Evolutionary conservation across 1,139 yeast species (phyloP).

Genomic region (Arxiozyma heterogenica): DNA sequence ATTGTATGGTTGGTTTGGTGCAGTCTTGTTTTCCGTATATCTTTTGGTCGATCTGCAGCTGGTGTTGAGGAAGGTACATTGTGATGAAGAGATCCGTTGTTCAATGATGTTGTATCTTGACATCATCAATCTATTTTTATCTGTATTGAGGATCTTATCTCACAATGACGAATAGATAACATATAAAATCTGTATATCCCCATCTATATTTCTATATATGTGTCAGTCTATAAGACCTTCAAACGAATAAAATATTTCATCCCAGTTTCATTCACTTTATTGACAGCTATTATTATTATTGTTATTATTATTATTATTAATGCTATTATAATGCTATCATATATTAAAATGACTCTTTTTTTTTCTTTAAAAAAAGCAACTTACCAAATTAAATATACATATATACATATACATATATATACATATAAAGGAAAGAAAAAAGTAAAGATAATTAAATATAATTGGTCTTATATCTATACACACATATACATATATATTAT

Average conservation of each 20-base stretch:
- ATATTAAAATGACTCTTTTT: too few species aligned
- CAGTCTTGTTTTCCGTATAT: slow-evolving; percentile 62
- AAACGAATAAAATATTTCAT: too few species aligned
- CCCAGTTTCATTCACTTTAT: neutral
- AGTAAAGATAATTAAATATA: too few species aligned
- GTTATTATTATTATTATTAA: too few species aligned
- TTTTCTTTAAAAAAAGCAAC: too few species aligned
- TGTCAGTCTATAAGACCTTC: neutral
- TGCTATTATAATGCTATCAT: too few species aligned
- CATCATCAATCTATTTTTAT: slow-evolving; percentile 68
- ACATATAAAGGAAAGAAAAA: too few species aligned
- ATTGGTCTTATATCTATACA: neutral
- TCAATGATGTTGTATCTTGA: slow-evolving; percentile 73
- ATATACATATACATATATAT: neutral
- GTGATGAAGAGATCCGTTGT: slow-evolving; percentile 81
- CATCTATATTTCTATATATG: neutral
- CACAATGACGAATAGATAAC: neutral
- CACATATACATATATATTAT: neutral
- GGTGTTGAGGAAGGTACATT: slow-evolving; percentile 68
- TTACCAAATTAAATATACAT: neutral
- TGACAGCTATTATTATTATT: too few species aligned
- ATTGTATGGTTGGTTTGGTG: slow-evolving; percentile 65
- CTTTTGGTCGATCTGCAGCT: slow-evolving; percentile 75
- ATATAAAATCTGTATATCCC: neutral
- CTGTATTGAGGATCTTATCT: slow-evolving; percentile 56